Percentiles rank a stretch among this genome's conserved stretches.
phyloP scores from a whole-genome alignment of 192 early-diverging fungal species.

The Backusella tarrabulga region DNA sequence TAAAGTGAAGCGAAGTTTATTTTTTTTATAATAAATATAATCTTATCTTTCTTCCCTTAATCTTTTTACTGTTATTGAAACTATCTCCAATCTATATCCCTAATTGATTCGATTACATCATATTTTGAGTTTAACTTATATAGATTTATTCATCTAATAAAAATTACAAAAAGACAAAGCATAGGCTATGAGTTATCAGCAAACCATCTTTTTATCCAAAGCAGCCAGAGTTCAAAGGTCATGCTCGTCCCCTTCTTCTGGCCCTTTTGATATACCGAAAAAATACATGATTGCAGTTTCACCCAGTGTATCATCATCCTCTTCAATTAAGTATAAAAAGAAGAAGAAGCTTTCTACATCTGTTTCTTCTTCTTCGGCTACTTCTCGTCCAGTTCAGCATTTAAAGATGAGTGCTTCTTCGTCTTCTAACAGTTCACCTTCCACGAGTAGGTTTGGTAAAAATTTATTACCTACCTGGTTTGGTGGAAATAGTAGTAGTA shows the following conservation, averaged over 20 bases:
- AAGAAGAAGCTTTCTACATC: not conserved
- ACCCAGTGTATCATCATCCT: not conserved
- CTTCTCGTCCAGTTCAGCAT: not conserved
- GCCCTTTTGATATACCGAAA: slow-evolving; percentile 2
- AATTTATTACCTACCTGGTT: slow-evolving; percentile 27
- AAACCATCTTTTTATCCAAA: slow-evolving; percentile 2
- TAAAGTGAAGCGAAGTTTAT: not conserved
- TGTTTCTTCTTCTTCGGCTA: not conserved
- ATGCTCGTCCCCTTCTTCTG: slow-evolving; percentile 12
- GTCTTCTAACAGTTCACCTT: not conserved
- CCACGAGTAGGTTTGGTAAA: slow-evolving; percentile 22
- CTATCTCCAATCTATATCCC: not conserved
- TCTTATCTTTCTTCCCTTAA: not conserved
- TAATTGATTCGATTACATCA: not conserved
- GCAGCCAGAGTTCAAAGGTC: slow-evolving; percentile 13
- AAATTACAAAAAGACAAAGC: not conserved
- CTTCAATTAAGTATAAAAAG: not conserved
- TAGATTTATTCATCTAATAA: not conserved
- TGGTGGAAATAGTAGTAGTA: slow-evolving; percentile 1
- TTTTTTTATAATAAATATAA: not conserved
- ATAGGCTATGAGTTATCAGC: not conserved
- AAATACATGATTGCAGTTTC: not conserved
- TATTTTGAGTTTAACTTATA: not conserved
- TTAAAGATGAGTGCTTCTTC: slow-evolving; percentile 17
- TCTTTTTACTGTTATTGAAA: not conserved